Evolutionary conservation across 257 asterid genomes (phyloP).

Genomic region (Vinca minor): DNA sequence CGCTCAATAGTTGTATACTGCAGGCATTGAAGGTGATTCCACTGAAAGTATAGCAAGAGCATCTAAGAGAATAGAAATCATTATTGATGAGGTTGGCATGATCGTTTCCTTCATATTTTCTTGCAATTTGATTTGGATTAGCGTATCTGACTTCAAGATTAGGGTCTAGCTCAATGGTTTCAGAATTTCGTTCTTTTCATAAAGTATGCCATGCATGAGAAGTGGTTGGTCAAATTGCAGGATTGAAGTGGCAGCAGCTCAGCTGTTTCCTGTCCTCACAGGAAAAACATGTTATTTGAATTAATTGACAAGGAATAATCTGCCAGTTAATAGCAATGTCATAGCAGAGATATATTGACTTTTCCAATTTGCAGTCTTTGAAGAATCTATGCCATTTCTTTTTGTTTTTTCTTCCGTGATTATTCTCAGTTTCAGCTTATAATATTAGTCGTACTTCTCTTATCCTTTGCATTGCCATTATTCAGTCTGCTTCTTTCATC

Average conservation of each 20-base stretch:
- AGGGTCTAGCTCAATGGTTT: neutral
- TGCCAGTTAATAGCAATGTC: neutral
- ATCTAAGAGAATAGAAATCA: slow-evolving; percentile 44
- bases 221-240: neutral
- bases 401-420: neutral
- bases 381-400: neutral
- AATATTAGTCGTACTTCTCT: neutral
- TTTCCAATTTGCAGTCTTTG: neutral
- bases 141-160: neutral
- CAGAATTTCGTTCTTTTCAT: neutral
- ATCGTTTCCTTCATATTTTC: neutral
- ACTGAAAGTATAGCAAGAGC: slow-evolving; percentile 68
- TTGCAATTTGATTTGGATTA: neutral
- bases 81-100: slow-evolving; percentile 58
- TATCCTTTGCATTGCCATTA: neutral
- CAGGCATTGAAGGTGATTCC: slow-evolving; percentile 76
- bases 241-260: neutral
- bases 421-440: neutral
- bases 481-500: neutral
- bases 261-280: neutral
- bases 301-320: neutral
- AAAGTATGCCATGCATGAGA: neutral
- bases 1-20: slow-evolving; percentile 20
- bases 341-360: neutral
- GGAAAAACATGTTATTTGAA: neutral